Percentiles rank a stretch among this genome's conserved stretches.
Evolutionary conservation across 164 flowering plant species (phyloP).

Genomic region (Akebia trifoliata): DNA sequence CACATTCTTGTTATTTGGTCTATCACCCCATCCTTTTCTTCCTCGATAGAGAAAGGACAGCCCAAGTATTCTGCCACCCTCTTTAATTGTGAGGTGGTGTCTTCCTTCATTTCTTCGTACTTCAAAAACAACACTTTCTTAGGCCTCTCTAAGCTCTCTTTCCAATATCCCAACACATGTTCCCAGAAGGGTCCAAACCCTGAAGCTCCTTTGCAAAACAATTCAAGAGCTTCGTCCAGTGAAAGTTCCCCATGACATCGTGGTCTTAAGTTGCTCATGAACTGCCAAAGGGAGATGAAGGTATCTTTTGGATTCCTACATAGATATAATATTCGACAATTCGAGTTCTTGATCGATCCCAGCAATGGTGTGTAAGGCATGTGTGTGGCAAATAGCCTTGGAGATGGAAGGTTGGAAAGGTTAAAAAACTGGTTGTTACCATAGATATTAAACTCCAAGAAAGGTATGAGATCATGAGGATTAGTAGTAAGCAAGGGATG

Average conservation of each 20-base stretch:
- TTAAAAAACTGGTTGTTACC: not conserved
- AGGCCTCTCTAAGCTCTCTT: constrained; percentile 16
- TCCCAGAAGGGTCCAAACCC: constrained; percentile 23
- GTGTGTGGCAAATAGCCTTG: constrained; percentile 15
- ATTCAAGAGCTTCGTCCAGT: constrained; percentile 19
- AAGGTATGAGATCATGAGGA: constrained; percentile 21
- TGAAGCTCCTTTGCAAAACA: constrained; percentile 17
- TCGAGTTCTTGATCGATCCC: not conserved
- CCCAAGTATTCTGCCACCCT: constrained; percentile 20
- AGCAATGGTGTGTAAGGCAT: constrained; percentile 15
- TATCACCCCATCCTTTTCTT: constrained; percentile 15
- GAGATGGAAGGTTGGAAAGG: not conserved
- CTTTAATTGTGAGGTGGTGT: constrained; percentile 1
- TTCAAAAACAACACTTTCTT: constrained; percentile 12
- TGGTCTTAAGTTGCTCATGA: not conserved
- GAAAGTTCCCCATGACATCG: not conserved
- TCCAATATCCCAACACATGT: constrained; percentile 19
- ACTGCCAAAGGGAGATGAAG: constrained; percentile 23
- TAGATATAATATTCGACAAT: constrained; percentile 13
- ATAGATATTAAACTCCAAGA: constrained; percentile 6
- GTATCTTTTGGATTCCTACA: constrained; percentile 22
- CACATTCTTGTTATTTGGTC: constrained; percentile 10
- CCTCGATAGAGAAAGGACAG: constrained; percentile 10
- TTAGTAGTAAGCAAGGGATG: constrained; percentile 14
- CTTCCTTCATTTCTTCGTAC: constrained; percentile 16